These are phyloP conservation scores for Entomortierella chlamydospora DNA, from an alignment of 192 early-diverging fungal genomes.

Conservation along the genomic window DNA sequence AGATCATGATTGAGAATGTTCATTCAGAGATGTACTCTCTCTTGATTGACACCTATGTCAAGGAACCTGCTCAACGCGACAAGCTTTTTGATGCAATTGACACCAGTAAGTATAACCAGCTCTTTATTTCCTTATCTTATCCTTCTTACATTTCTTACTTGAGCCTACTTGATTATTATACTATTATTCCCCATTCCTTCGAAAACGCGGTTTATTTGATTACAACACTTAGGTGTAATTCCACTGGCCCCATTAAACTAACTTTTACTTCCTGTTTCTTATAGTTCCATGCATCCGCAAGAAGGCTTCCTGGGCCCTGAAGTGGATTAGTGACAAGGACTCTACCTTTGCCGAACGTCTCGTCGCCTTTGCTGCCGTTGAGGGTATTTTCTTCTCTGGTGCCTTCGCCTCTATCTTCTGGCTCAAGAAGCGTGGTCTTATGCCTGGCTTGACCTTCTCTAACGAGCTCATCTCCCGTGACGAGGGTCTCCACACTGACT, in stretches of 20 bases:
- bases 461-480: slow-evolving; percentile 98
- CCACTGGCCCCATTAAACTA: no score
- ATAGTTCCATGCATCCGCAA: slow-evolving; percentile 92
- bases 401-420: slow-evolving; percentile 99
- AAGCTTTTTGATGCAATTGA: slow-evolving; percentile 95
- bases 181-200: no score
- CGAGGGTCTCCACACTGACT: slow-evolving; percentile 97
- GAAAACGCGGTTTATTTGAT: neutral
- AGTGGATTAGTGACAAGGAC: slow-evolving; percentile 86
- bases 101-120: slow-evolving; percentile 66
- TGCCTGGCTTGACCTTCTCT: slow-evolving; percentile 97
- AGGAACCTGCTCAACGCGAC: slow-evolving; percentile 83
- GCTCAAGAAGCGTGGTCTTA: slow-evolving; percentile 99
- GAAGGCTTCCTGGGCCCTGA: slow-evolving; percentile 98
- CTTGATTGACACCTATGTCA: slow-evolving; percentile 95
- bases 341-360: slow-evolving; percentile 92
- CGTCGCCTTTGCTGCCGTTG: slow-evolving; percentile 97
- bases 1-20: slow-evolving; percentile 99
- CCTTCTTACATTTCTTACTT: neutral
- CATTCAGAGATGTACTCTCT: slow-evolving; percentile 96
- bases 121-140: neutral
- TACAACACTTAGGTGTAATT: neutral
- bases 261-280: slow-evolving; percentile 6
- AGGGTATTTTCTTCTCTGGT: slow-evolving; percentile 99
- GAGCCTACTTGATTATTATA: no score